Base-by-base conservation (phyloP, 23 red algal species). In the Agarophyton chilense region DNA sequence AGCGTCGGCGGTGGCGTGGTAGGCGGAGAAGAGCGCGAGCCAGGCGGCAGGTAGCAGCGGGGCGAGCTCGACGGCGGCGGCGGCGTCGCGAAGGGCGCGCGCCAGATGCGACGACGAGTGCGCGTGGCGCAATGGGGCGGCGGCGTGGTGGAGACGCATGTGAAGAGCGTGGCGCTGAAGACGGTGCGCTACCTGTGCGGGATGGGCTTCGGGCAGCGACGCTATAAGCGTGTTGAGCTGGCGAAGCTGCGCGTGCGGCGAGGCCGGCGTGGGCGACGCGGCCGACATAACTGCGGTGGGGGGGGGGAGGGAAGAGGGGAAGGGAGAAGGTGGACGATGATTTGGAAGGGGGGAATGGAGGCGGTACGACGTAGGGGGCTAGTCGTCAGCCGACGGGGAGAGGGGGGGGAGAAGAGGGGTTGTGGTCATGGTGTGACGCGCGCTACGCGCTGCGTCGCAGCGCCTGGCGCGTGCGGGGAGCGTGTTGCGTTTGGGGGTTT, bases 11-110 rank as follows among this genome's bases (percentile, higher is more conserved):
- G 67, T 16, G 67, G 62, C 62, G 45, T 66, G 82, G 62, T 75
- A 72, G 17, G 82, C 82, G 0, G 82, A 87, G 67, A 72, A 87
- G 7, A 87, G 33, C 10, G 82, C 82, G 31, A 87, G 82, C 82
- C 82, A 87, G 36, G 49, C 64, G 49, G 82, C 82, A 32, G 82
- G 82, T 11, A 87, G 82, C 22, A 74, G 82, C 36, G 82, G 82
- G 41, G 62, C 61, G 67, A 44, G 13, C 17, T 73, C 6, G 42
- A 72, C 66, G 67, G 67, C 64, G 47, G 33, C 40, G 25, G 64
- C 64, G 67, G 82, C 82, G 34, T 87, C 82, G 47, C 82, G 63
- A 5, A 87, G 34, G 19, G 82, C 82, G 44, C 16, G n/a, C 24
- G 63, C 64, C 10, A 57, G 35, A 22, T 58, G 54, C 35, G 43